Evolutionary conservation across 352 stramenopile species (phyloP), one percentile per base, ranked within the genome.

Genomic region (Pythium dissimile): DNA sequence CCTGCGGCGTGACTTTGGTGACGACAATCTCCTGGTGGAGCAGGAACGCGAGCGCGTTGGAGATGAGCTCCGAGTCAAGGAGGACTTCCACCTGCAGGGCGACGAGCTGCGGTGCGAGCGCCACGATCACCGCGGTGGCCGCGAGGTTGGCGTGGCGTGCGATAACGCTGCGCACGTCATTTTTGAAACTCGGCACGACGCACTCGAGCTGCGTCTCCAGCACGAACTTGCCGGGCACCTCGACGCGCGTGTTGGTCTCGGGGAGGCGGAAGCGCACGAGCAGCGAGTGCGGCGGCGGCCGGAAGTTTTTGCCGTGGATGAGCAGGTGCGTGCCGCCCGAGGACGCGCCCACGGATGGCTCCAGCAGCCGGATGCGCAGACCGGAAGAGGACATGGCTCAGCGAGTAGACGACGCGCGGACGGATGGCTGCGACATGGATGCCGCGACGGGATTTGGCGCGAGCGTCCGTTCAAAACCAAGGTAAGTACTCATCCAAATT

Each of bases 181-280:
- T 50, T 27, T 75, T 66, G 51, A 89, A 81, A 44, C 54, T 74
- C 41, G 75, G 79, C 23, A 84, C 56, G 26, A 82, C 49, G 32
- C 77, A 87, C 45, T 86, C 71, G 18, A 89, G 59, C 47, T 89
- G 80, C 27, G 75, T 75, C 37, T 88, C 77, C 2, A 82, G 50
- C 23, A 88, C 31, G 52, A 84, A 89, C 9, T 47, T 63, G 11
- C 63, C 80, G 13, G 34, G 24, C 16, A 87, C 67, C 46, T 89
- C 77, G 11, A 77, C 18, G 24, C 65, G 60, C 10, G 51, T 16
- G 28, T 57, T 65, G 8, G 72, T 56, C 18, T 71, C 54, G 2
- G 62, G 18, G 42, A 86, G 52, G 11, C 64, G 69, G 52, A 87
- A 84, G 28, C 77, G 75, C 43, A 89, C 77, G n/a, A 71, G 62